Evolutionary conservation across 495 filamentous ascomycete species (phyloP), one percentile per base, ranked within the genome.

Genomic region (Entonaema liquescens): DNA sequence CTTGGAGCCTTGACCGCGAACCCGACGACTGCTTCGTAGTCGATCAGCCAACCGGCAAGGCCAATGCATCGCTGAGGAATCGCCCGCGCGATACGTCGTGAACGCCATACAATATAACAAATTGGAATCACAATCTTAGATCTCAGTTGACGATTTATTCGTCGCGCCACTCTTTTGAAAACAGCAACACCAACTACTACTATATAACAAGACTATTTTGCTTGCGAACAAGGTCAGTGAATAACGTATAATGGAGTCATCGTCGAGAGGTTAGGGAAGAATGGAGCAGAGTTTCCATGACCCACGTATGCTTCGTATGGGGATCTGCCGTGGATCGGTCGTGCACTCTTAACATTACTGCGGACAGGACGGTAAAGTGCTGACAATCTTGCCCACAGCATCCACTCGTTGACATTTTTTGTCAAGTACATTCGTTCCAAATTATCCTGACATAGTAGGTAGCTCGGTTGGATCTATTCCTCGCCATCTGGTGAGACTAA

Each of bases 341-440:
- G 55, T 62, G 65, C 70, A 50, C 29, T 26, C 40, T 61, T 56
- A 28, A 54, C 25, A 52, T 65, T 36, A 50, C 42, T 25, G 33
- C 28, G 53, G 38, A 50, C 35, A 53, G 53, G 52, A 58, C 59
- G 11, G 38, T n/a, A 63, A 53, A 15, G 65, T 53, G 33, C 79
- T 81, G 54, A 83, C 70, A 47, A 67, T 59, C 50, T 57, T 47
- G 35, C 60, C 63, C 49, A 36, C 73, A 84, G 83, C 83, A 78
- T 78, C 87, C 87, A 76, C 81, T 88, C 84, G 80, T 87, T 88
- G 82, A 84, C 81, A 83, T 72, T 77, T 55, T 73, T 79, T 84
- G 86, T 88, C 86, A 88, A 89, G 84, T 89, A 85, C 86, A 85
- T 83, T 88, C 86, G 83, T 89, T 89, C 80, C 74, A 75, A 71